Evolutionary conservation across 768 basidiomycete species (phyloP).

Genomic region (Russula griseocarnosa): DNA sequence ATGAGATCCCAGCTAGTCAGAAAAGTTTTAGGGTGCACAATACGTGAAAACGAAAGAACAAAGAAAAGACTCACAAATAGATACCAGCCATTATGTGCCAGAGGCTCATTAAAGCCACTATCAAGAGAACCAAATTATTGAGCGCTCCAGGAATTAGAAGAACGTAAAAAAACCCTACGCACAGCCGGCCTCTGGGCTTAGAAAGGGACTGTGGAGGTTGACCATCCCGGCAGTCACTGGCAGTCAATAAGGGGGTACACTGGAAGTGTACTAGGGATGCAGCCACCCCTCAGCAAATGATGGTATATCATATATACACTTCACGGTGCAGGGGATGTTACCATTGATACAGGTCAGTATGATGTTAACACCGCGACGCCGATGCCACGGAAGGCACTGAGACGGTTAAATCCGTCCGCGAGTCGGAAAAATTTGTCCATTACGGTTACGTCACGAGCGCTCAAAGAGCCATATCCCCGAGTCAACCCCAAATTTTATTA

Average conservation of each 20-base stretch:
- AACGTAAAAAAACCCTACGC: not conserved
- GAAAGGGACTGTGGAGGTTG: not conserved
- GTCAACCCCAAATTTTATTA: too few relatives aligned
- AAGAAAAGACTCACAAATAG: not conserved
- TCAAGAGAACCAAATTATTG: not conserved
- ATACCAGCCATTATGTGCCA: not conserved
- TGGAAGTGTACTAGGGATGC: not conserved
- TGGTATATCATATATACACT: not conserved
- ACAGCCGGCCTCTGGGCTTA: not conserved
- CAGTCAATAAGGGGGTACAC: not conserved
- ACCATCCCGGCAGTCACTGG: not conserved
- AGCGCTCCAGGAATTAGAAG: not conserved
- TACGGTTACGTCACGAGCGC: too few relatives aligned
- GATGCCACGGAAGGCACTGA: not conserved
- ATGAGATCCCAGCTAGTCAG: constrained; percentile 1
- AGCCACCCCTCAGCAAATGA: too few relatives aligned
- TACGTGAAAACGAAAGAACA: not conserved
- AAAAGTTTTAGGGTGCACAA: not conserved
- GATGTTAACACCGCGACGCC: not conserved
- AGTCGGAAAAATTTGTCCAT: not conserved
- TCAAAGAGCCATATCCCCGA: too few relatives aligned
- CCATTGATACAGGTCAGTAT: not conserved
- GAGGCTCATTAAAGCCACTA: not conserved
- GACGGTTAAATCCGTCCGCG: too few relatives aligned
- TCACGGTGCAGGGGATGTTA: not conserved